A percentile compares a stretch with the other conserved stretches of the same genome.
phyloP scores from a whole-genome alignment of 2,329 filamentous ascomycete genomes.

The Niveomyces coronatus region DNA sequence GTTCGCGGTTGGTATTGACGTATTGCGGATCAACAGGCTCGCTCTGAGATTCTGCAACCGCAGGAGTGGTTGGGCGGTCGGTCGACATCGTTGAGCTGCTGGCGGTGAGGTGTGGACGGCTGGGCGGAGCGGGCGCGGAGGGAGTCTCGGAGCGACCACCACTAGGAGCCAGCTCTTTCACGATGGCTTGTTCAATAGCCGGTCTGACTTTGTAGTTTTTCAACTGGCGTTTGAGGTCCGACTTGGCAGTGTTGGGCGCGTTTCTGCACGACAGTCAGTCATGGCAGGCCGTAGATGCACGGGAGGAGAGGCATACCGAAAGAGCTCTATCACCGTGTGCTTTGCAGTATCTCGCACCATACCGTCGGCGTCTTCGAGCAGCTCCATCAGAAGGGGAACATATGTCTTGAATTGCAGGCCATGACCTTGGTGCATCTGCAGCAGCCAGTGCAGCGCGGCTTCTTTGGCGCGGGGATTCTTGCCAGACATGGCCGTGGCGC shows the following conservation, averaged over 20 bases:
- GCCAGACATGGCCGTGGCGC: slow-evolving; percentile 66
- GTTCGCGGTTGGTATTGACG: slow-evolving; percentile 71
- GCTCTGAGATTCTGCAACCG: slow-evolving; percentile 47
- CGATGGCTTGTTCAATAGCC: slow-evolving; percentile 73
- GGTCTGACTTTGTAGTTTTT: slow-evolving; percentile 76
- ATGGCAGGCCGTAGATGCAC: not conserved
- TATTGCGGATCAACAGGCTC: slow-evolving; percentile 72
- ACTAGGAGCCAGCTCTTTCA: slow-evolving; percentile 57
- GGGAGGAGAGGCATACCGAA: slow-evolving; percentile 44
- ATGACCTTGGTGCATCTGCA: slow-evolving; percentile 73
- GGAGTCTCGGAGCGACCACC: slow-evolving; percentile 32
- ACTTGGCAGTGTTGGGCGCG: slow-evolving; percentile 74
- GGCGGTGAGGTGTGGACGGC: slow-evolving; percentile 35
- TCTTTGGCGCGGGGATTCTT: slow-evolving; percentile 82
- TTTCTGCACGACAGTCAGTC: slow-evolving; percentile 35
- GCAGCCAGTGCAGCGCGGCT: slow-evolving; percentile 72
- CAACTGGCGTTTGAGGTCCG: slow-evolving; percentile 79
- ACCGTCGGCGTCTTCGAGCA: slow-evolving; percentile 83
- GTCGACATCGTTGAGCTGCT: slow-evolving; percentile 30
- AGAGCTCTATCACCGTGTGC: slow-evolving; percentile 73
- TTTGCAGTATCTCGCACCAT: slow-evolving; percentile 80
- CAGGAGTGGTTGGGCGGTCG: slow-evolving; percentile 49
- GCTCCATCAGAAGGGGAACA: slow-evolving; percentile 71
- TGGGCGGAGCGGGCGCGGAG: slow-evolving; percentile 26
- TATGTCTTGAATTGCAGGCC: slow-evolving; percentile 73